Conservation (phyloP, 2,329 filamentous ascomycete genomes). For the Fusarium sp. region DNA sequence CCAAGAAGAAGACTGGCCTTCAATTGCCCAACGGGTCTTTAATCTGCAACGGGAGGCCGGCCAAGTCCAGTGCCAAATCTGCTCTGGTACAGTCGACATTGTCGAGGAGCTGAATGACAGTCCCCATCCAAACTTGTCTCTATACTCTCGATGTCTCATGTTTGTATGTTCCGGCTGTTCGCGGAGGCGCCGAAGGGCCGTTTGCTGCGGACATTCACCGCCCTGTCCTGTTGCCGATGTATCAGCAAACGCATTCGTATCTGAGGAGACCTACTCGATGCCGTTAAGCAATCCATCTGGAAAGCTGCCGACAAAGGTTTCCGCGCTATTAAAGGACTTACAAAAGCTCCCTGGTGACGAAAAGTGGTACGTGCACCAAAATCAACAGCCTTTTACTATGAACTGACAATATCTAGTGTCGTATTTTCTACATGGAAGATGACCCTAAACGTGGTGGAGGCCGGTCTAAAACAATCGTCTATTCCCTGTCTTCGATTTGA, state of each 20-base stretch:
- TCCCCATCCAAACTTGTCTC: background rate
- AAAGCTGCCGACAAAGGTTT: background rate
- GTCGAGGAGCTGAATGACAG: background rate
- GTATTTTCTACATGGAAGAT: conserved; percentile 66
- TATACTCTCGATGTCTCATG: background rate
- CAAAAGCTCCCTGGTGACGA: background rate
- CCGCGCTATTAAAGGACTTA: background rate
- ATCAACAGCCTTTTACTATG: background rate
- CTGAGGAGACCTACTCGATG: background rate
- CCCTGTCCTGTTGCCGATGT: background rate
- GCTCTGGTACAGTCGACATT: background rate
- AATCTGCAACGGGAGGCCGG: background rate
- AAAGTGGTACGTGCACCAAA: background rate
- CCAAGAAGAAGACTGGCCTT: background rate
- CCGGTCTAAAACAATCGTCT: conserved; percentile 52
- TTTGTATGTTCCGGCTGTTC: background rate
- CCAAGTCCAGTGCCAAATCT: background rate
- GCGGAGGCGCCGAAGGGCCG: background rate
- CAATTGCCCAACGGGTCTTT: background rate
- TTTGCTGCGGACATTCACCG: background rate
- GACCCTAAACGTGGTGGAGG: conserved; percentile 62
- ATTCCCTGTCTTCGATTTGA: conserved; percentile 62
- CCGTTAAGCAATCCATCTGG: background rate
- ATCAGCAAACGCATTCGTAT: background rate
- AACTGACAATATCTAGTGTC: conserved; percentile 52